These are phyloP conservation scores for Talaromyces sp. DNA, from an alignment of 2,329 filamentous ascomycete species.

Conservation along the genomic window DNA sequence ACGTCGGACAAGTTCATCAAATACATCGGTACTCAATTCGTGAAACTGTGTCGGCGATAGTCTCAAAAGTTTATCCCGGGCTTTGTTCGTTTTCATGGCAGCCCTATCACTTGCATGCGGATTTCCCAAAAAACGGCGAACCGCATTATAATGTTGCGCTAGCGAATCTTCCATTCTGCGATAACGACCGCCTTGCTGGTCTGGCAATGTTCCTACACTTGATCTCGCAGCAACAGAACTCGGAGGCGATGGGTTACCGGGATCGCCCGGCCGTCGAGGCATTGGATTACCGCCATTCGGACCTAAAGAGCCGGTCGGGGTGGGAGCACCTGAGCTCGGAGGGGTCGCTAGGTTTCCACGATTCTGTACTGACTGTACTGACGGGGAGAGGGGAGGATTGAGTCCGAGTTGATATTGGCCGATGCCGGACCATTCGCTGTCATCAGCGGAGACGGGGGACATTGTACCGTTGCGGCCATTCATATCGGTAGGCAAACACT, in stretches of 20 bases:
- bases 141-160: conserved; percentile 73
- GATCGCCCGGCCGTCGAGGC: conserved; percentile 27
- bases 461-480: conserved; percentile 71
- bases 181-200: conserved; percentile 60
- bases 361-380: conserved; percentile 53
- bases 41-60: conserved; percentile 91
- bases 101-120: conserved; percentile 70
- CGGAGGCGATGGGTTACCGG: conserved; percentile 70
- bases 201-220: conserved; percentile 70
- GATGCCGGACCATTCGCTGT: conserved; percentile 75
- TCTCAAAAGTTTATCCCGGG: conserved; percentile 87
- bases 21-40: conserved; percentile 96
- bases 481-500: conserved; percentile 44
- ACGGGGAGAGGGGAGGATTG: conserved; percentile 41
- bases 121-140: conserved; percentile 70
- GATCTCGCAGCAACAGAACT: conserved; percentile 72
- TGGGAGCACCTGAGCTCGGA: conserved; percentile 58
- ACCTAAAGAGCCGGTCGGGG: conserved; percentile 50
- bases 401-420: conserved; percentile 59
- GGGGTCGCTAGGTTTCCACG: conserved; percentile 59
- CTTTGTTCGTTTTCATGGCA: conserved; percentile 75
- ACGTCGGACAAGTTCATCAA: conserved; percentile 85
- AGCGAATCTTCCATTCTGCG: conserved; percentile 64
- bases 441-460: conserved; percentile 76
- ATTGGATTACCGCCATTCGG: conserved; percentile 50